Base-by-base conservation (phyloP, 169 alveolate species). In the Cryptosporidium tyzzeri region DNA sequence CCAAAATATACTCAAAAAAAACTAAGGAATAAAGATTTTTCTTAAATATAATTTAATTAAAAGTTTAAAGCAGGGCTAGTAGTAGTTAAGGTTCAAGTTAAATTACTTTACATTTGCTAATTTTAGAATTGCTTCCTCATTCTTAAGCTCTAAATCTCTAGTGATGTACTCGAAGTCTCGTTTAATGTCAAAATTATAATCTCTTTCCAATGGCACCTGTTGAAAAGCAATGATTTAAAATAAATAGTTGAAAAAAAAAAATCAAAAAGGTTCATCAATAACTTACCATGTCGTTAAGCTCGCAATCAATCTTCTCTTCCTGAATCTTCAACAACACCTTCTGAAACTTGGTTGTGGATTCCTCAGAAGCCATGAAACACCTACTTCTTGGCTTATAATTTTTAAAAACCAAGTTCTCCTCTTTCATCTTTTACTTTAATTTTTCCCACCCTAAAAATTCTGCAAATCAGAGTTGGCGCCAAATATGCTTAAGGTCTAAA, bases 161-260 rank as follows among this genome's bases (percentile, higher is more conserved):
- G 86, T 55, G 3, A 73, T 53, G 9, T 33, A 59, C 69, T 53
- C 70, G 35, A 73, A 73, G n/a, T 73, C 86, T 41, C 86, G 37
- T 73, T 58, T 73, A 10, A 73, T 73, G 26, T 73, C 86, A 0
- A 53, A 73, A 41, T 73, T 73, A n/a, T 73, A 73, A 31, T 73
- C 86, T 55, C 86, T 73, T 37, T 73, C 86, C 21, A 59, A 37
- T 55, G 86, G 68, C 0, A 73, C 26, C 86, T 73, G 7, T 58
- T 35, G 14, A 58, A 59, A 48, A 8, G n/a, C 16, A 31, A 29
- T 55, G 67, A 21, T 23, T 23, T 37, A 3, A 10, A 55, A 26
- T 55, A 7, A 55, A 55, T 3, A 2, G 8, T n/a, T 8, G 12
- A 26, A n/a, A 53, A 53, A 53, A 53, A 37, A 37, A n/a, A 53